Evolutionary conservation across 495 filamentous ascomycete species (phyloP), one percentile per base, ranked within the genome.

Genomic region (Letharia columbiana): DNA sequence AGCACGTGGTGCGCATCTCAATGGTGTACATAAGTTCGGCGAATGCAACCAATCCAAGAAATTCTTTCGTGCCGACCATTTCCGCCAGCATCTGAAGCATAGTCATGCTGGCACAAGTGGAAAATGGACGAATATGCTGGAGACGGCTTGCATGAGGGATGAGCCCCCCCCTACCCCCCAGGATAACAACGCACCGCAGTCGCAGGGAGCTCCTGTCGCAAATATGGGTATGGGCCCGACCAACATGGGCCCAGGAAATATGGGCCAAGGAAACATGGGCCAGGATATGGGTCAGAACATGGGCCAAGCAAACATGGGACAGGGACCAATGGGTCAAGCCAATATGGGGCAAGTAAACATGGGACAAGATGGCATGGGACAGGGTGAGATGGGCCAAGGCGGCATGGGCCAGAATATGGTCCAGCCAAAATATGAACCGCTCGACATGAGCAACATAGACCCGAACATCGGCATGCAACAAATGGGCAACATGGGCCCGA

Each of bases 1-100:
- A 54, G 80, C 83, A 45, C 85, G 95, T 61, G 84, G 91, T 67
- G 86, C 89, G 58, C 94, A 98, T 79, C 79, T 98, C 49, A 91
- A 90, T 67, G 87, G 89, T 65, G 83, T 91, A 69, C 94, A 98
- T 77, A 98, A 98, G 73, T 98, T 94, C 72, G 89, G 92, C 67
- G 95, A 98, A 77, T 98, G 94, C 83, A 98, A 98, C 74, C 90
- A 95, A 69, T 88, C 88, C 68, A 98, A 98, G 82, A 98, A 98
- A 75, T 98, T 98, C 75, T 98, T 89, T 77, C 87, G 94, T 7
- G 94, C 94, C 23, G 94, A 98, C 74, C 94, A 98, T 73, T 98
- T 98, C 82, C 87, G 94, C 47, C 94, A 98, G 75, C 94, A 98
- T 77, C 80, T 98, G 62, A 98, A 98, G 80, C 94, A 98, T 71